These are phyloP conservation scores for Dendrostoma leiphaemia DNA, from an alignment of 2,329 filamentous ascomycete genomes.

Conservation along the genomic window DNA sequence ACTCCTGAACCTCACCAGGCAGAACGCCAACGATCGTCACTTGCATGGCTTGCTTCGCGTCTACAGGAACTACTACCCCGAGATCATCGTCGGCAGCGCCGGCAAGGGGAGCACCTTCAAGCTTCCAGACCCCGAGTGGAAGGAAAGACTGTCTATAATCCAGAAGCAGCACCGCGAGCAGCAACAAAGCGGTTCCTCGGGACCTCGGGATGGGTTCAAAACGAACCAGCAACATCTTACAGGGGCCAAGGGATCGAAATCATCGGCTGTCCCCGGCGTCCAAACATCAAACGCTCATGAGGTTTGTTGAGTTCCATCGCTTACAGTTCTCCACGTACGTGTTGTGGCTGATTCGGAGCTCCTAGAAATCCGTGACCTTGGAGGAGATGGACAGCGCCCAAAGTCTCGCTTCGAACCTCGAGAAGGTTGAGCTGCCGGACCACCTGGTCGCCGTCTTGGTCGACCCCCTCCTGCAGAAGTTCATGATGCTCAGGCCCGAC, in stretches of 20 bases:
- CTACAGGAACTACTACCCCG: conserved; percentile 90
- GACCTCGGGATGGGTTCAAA: conserved; percentile 56
- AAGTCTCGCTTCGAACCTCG: conserved; percentile 69
- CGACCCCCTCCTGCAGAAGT: conserved; percentile 76
- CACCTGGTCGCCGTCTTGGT: conserved; percentile 75
- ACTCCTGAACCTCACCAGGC: conserved; percentile 57
- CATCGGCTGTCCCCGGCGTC: conserved; percentile 61
- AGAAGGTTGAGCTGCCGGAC: conserved; percentile 77
- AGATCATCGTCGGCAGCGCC: conserved; percentile 75
- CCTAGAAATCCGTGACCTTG: conserved; percentile 55
- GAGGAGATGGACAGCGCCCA: conserved; percentile 75
- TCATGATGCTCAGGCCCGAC: conserved; percentile 64
- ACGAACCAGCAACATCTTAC: conserved; percentile 53
- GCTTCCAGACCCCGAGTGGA: conserved; percentile 74
- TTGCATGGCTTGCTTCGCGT: conserved; percentile 73
- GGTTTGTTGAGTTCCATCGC: conserved; percentile 32
- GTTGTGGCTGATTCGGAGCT: not conserved
- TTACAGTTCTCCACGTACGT: not conserved
- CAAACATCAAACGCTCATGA: conserved; percentile 73
- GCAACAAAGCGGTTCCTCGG: conserved; percentile 38
- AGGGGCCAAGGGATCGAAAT: conserved; percentile 44
- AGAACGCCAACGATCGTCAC: conserved; percentile 69
- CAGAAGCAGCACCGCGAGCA: conserved; percentile 56
- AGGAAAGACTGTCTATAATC: conserved; percentile 63
- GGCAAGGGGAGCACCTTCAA: conserved; percentile 63